Evolutionary conservation across 2,329 filamentous ascomycete genomes (phyloP).

Genomic region (Ceratocystis harringtonii): DNA sequence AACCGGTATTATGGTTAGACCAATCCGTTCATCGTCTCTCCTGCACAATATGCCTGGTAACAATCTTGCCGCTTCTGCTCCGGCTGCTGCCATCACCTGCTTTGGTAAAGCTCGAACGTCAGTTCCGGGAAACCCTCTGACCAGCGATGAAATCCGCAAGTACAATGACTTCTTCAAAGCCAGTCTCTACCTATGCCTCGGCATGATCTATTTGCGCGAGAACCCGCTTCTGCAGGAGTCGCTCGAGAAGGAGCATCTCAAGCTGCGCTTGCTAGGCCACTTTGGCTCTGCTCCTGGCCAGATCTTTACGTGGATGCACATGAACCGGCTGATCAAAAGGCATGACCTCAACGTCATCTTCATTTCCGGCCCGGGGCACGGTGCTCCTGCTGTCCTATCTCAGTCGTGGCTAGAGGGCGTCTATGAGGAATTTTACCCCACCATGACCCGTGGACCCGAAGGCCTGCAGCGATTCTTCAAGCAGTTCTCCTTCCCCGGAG

Average conservation of each 20-base stretch:
- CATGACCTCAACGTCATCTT: constrained; percentile 59
- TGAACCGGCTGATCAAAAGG: constrained; percentile 70
- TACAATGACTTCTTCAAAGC: constrained; percentile 61
- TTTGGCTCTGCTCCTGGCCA: constrained; percentile 71
- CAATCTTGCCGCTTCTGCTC: neutral
- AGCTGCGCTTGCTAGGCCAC: constrained; percentile 58
- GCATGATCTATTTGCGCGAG: constrained; percentile 65
- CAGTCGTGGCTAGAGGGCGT: constrained; percentile 65
- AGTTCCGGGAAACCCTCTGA: constrained; percentile 45
- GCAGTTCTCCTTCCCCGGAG: constrained; percentile 68
- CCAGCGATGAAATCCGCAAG: constrained; percentile 49
- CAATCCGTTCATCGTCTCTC: neutral
- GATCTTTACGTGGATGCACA: constrained; percentile 68
- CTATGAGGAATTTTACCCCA: constrained; percentile 63
- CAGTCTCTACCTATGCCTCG: constrained; percentile 58
- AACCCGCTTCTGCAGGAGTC: constrained; percentile 60
- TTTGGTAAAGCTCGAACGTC: constrained; percentile 53
- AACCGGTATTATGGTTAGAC: neutral
- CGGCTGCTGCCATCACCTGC: constrained; percentile 35
- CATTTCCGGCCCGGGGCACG: constrained; percentile 63
- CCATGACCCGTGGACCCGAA: constrained; percentile 52
- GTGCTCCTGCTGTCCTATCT: constrained; percentile 59
- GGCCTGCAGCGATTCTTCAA: constrained; percentile 68
- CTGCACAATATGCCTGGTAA: neutral
- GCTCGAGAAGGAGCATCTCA: constrained; percentile 54